These are phyloP conservation scores for Ploettnerulaceae sp. DNA, from an alignment of 2,329 filamentous ascomycete species.

Conservation along the genomic window DNA sequence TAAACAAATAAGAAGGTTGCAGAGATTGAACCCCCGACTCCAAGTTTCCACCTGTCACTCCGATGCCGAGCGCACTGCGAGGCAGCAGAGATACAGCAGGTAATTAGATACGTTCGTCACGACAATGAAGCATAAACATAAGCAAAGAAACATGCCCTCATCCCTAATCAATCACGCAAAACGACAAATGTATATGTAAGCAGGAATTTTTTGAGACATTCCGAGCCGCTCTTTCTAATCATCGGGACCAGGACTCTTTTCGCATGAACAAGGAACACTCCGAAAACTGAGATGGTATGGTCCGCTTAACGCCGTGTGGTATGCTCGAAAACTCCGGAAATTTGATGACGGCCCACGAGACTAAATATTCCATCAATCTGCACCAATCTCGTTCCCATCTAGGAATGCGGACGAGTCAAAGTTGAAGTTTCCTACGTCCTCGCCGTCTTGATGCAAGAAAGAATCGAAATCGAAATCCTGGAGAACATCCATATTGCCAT, in stretches of 20 bases:
- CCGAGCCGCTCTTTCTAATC: conserved; percentile 29
- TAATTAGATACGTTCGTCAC: conserved; percentile 30
- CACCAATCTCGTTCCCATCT: conserved; percentile 53
- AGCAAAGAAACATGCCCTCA: conserved; percentile 22
- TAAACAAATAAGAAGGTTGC: conserved; percentile 25
- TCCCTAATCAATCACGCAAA: conserved; percentile 27
- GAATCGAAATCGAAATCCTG: conserved; percentile 66
- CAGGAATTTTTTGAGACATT: conserved; percentile 27
- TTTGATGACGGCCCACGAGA: conserved; percentile 20
- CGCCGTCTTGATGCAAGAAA: conserved; percentile 56
- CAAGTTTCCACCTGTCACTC: conserved; percentile 21
- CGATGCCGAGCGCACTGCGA: conserved; percentile 23
- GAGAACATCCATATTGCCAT: conserved; percentile 49
- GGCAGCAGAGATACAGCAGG: conserved; percentile 24
- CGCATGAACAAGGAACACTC: conserved; percentile 31
- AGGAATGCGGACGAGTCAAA: conserved; percentile 51
- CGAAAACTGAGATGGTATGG: conserved; percentile 30
- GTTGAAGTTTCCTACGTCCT: conserved; percentile 45
- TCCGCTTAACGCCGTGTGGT: conserved; percentile 33
- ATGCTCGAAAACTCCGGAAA: conserved; percentile 34
- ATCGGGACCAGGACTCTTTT: conserved; percentile 29
- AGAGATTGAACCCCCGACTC: conserved; percentile 27
- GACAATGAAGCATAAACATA: conserved; percentile 30
- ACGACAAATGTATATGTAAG: conserved; percentile 26
- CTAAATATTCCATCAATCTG: conserved; percentile 40